Conservation (phyloP, 148 eudicot species). For the Persicaria tinctoria region DNA sequence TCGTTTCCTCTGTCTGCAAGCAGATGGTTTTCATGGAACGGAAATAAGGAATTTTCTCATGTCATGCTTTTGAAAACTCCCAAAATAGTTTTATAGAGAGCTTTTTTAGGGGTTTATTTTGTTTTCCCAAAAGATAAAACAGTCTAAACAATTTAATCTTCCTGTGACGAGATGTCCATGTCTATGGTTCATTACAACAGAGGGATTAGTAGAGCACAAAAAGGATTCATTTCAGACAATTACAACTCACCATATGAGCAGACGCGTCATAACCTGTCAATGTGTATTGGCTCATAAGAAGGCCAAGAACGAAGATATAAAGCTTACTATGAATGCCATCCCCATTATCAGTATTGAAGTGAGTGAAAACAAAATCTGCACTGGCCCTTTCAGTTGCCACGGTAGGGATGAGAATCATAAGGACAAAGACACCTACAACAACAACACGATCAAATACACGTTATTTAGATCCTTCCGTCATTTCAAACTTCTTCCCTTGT, state of each 20-base stretch:
- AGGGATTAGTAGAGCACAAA: not conserved
- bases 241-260: constrained; percentile 76
- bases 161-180: too few relatives aligned
- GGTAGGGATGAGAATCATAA: constrained; percentile 75
- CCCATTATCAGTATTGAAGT: constrained; percentile 73
- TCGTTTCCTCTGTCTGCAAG: constrained; percentile 90
- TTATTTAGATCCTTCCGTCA: not conserved
- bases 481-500: not conserved
- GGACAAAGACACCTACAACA: constrained; percentile 76
- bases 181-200: not conserved
- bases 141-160: too few relatives aligned
- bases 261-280: constrained; percentile 92
- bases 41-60: constrained; percentile 1
- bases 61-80: not conserved
- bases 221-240: not conserved
- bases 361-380: constrained; percentile 81
- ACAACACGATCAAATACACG: not conserved
- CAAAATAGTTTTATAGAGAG: not conserved
- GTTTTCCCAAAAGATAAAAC: too few relatives aligned
- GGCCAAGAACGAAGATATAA: constrained; percentile 85
- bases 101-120: too few relatives aligned
- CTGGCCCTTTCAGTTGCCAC: constrained; percentile 77
- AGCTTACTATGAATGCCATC: constrained; percentile 53
- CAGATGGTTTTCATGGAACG: not conserved
- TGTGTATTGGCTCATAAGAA: constrained; percentile 94